Evolutionary conservation across 306 rosid species (phyloP).

Genomic region (Prinsepia uniflora): DNA sequence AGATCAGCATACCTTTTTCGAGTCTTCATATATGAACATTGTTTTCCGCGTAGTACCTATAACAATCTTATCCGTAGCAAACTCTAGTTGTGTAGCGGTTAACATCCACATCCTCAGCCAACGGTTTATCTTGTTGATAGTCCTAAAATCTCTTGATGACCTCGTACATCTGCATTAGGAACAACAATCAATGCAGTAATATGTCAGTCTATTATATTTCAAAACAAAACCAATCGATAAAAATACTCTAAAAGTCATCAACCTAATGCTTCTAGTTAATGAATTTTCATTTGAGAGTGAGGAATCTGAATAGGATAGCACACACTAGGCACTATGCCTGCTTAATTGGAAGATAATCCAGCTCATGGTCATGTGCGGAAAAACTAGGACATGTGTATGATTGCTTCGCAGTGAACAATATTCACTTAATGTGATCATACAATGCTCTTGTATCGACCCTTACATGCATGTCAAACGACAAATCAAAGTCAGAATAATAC

Average conservation of each 20-base stretch:
- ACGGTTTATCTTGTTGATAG: slow-evolving; percentile 91
- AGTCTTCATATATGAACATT: slow-evolving; percentile 84
- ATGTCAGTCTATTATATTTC: slow-evolving; percentile 27
- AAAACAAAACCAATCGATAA: slow-evolving; percentile 8
- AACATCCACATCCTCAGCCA: slow-evolving; percentile 74
- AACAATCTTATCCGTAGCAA: slow-evolving; percentile 90
- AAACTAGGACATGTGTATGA: too few relatives aligned
- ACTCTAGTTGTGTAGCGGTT: slow-evolving; percentile 74
- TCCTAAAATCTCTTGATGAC: slow-evolving; percentile 94
- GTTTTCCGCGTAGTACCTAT: slow-evolving; percentile 98
- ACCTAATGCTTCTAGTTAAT: too few relatives aligned
- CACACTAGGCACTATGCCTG: too few relatives aligned
- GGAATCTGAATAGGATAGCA: too few relatives aligned
- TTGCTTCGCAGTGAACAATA: too few relatives aligned
- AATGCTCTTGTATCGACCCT: too few relatives aligned
- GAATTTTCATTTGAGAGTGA: too few relatives aligned
- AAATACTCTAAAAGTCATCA: neutral
- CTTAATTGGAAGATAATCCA: too few relatives aligned
- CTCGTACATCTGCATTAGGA: slow-evolving; percentile 90
- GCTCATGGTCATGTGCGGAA: too few relatives aligned
- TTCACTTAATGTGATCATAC: too few relatives aligned
- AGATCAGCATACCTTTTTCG: slow-evolving; percentile 63
- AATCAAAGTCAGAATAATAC: too few relatives aligned
- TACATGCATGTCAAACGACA: too few relatives aligned
- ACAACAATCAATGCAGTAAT: slow-evolving; percentile 70